Evolutionary conservation across 768 basidiomycete genomes (phyloP).

Genomic region (Russula olivacea): DNA sequence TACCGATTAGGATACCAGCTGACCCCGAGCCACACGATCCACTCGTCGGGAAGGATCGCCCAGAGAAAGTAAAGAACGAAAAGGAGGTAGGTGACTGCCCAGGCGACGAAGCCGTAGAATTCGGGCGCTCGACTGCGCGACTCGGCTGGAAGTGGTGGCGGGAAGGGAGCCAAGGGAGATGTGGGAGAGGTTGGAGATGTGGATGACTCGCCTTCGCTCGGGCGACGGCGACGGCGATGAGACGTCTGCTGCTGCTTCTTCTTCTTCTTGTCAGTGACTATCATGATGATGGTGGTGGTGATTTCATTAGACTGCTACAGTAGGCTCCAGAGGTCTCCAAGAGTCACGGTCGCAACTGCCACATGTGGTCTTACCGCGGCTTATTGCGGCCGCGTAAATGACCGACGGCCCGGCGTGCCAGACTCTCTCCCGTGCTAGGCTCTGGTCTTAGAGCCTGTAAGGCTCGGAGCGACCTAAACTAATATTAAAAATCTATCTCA

Average conservation of each 20-base stretch:
- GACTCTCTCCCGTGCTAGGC: too few species aligned
- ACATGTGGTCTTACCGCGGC: neutral
- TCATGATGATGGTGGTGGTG: neutral
- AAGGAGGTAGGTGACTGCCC: conserved; percentile 66
- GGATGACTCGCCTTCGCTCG: neutral
- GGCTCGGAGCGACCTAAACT: neutral
- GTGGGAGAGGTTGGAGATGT: conserved; percentile 1
- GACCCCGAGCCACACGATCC: conserved; percentile 59
- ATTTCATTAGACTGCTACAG: neutral
- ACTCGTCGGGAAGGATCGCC: conserved; percentile 72
- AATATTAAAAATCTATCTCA: too few species aligned
- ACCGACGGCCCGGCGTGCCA: neutral
- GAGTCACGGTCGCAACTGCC: too few species aligned
- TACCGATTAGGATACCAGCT: conserved; percentile 87
- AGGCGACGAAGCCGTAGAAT: conserved; percentile 88
- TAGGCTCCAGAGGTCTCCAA: too few species aligned
- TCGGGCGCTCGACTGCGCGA: conserved; percentile 68
- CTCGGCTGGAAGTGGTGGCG: conserved; percentile 39
- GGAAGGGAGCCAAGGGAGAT: conserved; percentile 42
- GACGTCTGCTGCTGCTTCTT: too few species aligned
- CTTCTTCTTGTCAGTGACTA: neutral
- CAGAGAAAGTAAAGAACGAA: conserved; percentile 71
- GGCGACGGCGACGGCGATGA: too few species aligned
- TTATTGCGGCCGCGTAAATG: neutral
- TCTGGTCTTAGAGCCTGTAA: neutral